These are phyloP conservation scores for Fusarium tanahbumbuense DNA, from an alignment of 2,329 filamentous ascomycete species.

Conservation along the genomic window DNA sequence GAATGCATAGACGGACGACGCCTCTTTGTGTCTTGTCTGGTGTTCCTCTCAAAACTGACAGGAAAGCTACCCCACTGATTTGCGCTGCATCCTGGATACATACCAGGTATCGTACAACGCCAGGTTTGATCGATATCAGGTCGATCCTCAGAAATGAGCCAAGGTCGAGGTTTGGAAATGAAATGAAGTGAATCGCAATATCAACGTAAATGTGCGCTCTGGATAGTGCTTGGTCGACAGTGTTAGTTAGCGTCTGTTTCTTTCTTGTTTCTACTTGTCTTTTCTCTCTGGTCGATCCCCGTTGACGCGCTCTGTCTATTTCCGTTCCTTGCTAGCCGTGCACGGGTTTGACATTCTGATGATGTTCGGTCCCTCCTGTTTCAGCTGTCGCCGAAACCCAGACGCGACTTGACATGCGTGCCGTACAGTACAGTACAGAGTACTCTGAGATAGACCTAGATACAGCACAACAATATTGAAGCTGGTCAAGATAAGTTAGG, in stretches of 20 bases:
- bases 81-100: slow-evolving; percentile 24
- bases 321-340: slow-evolving; percentile 27
- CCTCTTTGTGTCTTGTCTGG: slow-evolving; percentile 2
- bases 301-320: slow-evolving; percentile 16
- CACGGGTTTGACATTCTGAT: slow-evolving; percentile 27
- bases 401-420: slow-evolving; percentile 27
- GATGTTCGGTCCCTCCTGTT: slow-evolving; percentile 31
- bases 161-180: slow-evolving; percentile 15
- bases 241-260: not conserved
- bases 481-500: not conserved
- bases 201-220: not conserved
- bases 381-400: slow-evolving; percentile 36
- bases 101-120: slow-evolving; percentile 3
- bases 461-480: not conserved
- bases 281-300: not conserved
- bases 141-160: slow-evolving; percentile 4
- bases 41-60: slow-evolving; percentile 1
- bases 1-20: not conserved
- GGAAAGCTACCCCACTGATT: slow-evolving; percentile 30
- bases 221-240: not conserved
- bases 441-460: not conserved
- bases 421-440: not conserved
- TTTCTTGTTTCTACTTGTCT: not conserved
- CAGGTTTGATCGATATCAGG: slow-evolving; percentile 21
- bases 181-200: slow-evolving; percentile 1